A percentile compares a stretch with the other conserved stretches of the same genome.
These are phyloP conservation scores for Cenchrus fungigraminus DNA, from an alignment of 176 grass and related monocot genomes.

Conservation along the genomic window DNA sequence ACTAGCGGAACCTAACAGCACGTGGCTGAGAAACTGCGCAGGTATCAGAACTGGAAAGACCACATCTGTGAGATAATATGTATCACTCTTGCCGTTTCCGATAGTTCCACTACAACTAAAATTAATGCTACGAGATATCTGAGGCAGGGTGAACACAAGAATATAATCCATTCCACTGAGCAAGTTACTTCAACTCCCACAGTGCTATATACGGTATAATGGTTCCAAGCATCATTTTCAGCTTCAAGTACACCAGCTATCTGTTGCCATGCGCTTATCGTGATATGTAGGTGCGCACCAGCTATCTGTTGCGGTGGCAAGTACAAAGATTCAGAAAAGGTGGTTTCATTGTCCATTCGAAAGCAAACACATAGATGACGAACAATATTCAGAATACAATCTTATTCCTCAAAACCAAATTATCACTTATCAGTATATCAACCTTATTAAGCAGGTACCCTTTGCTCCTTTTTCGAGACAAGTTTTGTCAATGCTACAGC, in stretches of 20 bases:
- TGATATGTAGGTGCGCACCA: neutral
- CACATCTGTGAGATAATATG: neutral
- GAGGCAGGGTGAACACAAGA: neutral
- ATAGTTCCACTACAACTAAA: conserved; percentile 14
- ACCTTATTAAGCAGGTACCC: neutral
- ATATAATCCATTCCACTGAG: neutral
- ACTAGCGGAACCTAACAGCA: neutral
- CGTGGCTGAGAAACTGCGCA: neutral
- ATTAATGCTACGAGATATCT: neutral
- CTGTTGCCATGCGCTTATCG: neutral
- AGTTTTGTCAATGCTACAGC: neutral
- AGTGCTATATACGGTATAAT: neutral
- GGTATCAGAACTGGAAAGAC: neutral
- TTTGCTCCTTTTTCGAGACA: neutral
- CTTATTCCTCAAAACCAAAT: neutral
- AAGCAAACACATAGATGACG: neutral
- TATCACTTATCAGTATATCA: neutral
- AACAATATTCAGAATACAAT: neutral
- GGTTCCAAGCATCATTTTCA: neutral
- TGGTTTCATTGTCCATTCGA: neutral
- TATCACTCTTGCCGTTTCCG: neutral
- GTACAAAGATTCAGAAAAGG: neutral
- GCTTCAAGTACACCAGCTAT: conserved; percentile 1
- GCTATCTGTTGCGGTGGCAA: neutral
- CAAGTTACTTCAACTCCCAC: neutral